Conservation (phyloP, 768 basidiomycete species). For the Dacryopinax primogenitus region DNA sequence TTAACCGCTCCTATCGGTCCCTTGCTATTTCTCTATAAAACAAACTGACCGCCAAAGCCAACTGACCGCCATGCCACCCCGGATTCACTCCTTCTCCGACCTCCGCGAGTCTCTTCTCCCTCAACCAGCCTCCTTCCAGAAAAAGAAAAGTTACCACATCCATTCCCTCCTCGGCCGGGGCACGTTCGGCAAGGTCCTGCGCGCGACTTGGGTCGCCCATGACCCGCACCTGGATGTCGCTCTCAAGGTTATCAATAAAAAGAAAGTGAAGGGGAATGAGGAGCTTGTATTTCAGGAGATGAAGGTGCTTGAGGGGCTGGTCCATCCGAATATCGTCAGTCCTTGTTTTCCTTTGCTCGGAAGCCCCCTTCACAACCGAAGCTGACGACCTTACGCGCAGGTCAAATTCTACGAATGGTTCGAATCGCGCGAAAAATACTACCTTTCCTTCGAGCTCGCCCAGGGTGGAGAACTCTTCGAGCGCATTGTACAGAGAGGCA, state of each 20-base stretch:
- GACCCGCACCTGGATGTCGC: constrained; percentile 59
- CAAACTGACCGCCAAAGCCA: background rate
- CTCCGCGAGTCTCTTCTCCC: constrained; percentile 37
- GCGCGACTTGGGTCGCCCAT: constrained; percentile 34
- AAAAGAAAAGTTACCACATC: constrained; percentile 72
- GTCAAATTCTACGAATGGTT: constrained; percentile 97
- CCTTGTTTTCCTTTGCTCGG: background rate
- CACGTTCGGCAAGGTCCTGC: constrained; percentile 84
- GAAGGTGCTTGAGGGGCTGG: constrained; percentile 75
- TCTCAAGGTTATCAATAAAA: constrained; percentile 85
- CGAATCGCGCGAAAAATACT: constrained; percentile 86
- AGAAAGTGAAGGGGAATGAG: constrained; percentile 87
- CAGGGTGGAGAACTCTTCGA: constrained; percentile 92
- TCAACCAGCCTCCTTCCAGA: constrained; percentile 72
- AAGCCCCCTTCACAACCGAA: background rate
- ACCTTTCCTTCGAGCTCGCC: constrained; percentile 89
- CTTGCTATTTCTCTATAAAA: no score
- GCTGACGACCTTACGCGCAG: constrained; percentile 28
- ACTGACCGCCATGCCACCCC: background rate
- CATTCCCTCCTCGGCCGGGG: constrained; percentile 66
- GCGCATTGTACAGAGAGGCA: constrained; percentile 68
- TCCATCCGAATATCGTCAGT: constrained; percentile 83
- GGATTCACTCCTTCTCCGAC: constrained; percentile 18
- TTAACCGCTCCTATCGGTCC: no score
- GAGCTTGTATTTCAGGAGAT: constrained; percentile 82